Evolutionary conservation across 129 eudicot genomes (phyloP).

Genomic region (Escallonia herrerae): DNA sequence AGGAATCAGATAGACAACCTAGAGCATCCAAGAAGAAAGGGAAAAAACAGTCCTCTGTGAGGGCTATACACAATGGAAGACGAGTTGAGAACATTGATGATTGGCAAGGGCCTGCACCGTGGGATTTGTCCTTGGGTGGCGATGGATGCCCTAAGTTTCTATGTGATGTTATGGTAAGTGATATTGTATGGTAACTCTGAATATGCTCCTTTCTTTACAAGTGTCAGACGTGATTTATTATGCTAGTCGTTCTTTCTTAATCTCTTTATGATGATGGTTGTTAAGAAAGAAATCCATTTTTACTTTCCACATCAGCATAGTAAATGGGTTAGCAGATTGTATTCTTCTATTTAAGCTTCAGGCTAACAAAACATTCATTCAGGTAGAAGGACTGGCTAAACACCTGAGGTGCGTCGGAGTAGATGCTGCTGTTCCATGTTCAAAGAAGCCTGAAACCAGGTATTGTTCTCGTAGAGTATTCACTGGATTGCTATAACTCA

Average conservation of each 20-base stretch:
- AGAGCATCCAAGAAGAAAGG: conserved; percentile 71
- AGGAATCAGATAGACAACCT: conserved; percentile 64
- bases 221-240: neutral
- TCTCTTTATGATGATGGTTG: too few species aligned
- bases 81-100: conserved; percentile 34
- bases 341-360: neutral
- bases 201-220: neutral
- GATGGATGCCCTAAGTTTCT: conserved; percentile 94
- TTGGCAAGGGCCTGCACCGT: conserved; percentile 93
- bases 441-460: conserved; percentile 83
- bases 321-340: conserved; percentile 1
- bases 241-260: too few species aligned
- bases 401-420: conserved; percentile 93
- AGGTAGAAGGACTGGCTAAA: conserved; percentile 96
- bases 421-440: conserved; percentile 86
- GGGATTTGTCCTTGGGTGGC: conserved; percentile 73
- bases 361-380: conserved; percentile 7
- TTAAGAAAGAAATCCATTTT: too few species aligned
- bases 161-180: conserved; percentile 93
- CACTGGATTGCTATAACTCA: neutral
- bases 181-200: neutral
- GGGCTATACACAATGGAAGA: conserved; percentile 25
- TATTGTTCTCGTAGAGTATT: conserved; percentile 5
- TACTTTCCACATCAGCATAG: neutral
- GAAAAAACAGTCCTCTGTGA: conserved; percentile 36